Conservation (phyloP, 148 eudicot genomes). For the Camellia sinensis region DNA sequence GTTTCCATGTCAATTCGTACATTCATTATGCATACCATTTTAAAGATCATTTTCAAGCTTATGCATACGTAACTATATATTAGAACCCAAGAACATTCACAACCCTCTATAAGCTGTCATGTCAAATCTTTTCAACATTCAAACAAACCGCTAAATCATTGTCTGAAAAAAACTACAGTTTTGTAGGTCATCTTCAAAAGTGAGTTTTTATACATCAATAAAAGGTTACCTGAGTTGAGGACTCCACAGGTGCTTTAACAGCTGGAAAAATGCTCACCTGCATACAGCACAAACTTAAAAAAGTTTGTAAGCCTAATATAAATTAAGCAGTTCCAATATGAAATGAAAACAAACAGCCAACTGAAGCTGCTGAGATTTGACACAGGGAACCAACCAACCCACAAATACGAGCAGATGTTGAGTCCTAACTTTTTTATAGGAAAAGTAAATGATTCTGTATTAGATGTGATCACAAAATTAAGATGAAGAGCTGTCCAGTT, state of each 20-base stretch:
- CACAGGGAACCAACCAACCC: not conserved
- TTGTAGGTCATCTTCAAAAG: not conserved
- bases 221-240: constrained; percentile 10
- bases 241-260: constrained; percentile 17
- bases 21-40: too few species aligned
- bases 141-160: not conserved
- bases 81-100: too few species aligned
- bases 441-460: not conserved
- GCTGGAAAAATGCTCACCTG: constrained; percentile 18
- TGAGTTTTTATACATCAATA: not conserved
- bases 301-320: not conserved
- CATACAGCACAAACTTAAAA: not conserved
- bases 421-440: not conserved
- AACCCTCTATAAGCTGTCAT: too few species aligned
- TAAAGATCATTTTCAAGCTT: too few species aligned
- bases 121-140: not conserved
- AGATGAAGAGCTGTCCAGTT: not conserved
- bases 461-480: not conserved
- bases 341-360: not conserved
- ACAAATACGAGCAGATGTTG: not conserved
- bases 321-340: constrained; percentile 7
- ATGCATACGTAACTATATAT: too few species aligned
- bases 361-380: not conserved
- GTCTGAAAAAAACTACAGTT: not conserved
- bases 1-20: not conserved